Percentiles rank a stretch among this genome's conserved stretches.
Conservation (phyloP, 73 alveolate species). For the Paramecium biaurelia region DNA sequence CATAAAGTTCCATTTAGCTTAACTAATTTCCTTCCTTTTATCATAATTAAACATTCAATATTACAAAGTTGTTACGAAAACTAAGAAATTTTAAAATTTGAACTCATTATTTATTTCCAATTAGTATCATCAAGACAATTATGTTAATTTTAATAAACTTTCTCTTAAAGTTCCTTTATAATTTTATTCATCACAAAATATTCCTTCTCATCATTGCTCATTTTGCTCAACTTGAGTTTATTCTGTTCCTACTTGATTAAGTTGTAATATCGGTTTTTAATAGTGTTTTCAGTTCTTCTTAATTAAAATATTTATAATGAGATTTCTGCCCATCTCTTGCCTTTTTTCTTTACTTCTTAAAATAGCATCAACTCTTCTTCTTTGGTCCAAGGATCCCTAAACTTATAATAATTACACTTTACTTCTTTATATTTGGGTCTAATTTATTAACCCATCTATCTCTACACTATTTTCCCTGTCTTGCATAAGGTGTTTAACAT, state of each 20-base stretch:
- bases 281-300: conserved; percentile 48
- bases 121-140: not conserved
- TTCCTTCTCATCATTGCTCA: conserved; percentile 35
- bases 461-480: conserved; percentile 39
- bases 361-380: conserved; percentile 13
- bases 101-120: not conserved
- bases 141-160: not conserved
- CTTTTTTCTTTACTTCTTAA: conserved; percentile 19
- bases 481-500: conserved; percentile 19
- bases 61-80: not conserved
- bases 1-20: not conserved
- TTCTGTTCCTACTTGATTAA: conserved; percentile 11
- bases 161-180: not conserved
- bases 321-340: conserved; percentile 54
- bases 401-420: not conserved
- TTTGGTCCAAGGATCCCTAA: conserved; percentile 24
- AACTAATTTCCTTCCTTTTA: not conserved
- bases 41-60: not conserved
- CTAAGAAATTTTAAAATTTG: not conserved
- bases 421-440: conserved; percentile 33
- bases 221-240: not conserved
- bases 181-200: not conserved
- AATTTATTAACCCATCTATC: conserved; percentile 53
- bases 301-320: not conserved
- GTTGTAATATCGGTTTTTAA: conserved; percentile 36